Conservation (phyloP, 2,329 filamentous ascomycete genomes). For the Balansia obtecta region DNA sequence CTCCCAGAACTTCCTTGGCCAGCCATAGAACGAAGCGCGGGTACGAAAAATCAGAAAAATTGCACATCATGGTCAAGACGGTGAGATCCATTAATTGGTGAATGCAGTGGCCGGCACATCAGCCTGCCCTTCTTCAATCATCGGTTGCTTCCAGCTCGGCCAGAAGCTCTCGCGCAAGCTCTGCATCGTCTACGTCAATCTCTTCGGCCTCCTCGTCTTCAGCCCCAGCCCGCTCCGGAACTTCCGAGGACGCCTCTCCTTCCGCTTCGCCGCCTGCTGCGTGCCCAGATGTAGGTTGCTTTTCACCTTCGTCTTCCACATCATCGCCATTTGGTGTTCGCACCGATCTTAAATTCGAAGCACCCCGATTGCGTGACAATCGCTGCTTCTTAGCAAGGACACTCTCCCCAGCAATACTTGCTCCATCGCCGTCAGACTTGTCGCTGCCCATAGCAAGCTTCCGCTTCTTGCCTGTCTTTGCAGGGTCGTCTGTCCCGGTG, state of each 20-base stretch:
- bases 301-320: constrained; percentile 20
- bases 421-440: constrained; percentile 21
- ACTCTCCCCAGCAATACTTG: constrained; percentile 22
- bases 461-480: constrained; percentile 20
- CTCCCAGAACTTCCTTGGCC: neutral
- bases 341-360: constrained; percentile 34
- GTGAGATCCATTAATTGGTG: neutral
- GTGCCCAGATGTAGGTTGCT: constrained; percentile 28
- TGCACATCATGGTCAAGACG: no score
- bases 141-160: constrained; percentile 40
- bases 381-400: constrained; percentile 39
- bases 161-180: constrained; percentile 51
- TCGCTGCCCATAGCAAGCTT: constrained; percentile 19
- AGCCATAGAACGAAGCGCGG: neutral
- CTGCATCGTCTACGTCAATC: constrained; percentile 38
- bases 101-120: neutral
- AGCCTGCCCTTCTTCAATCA: constrained; percentile 8
- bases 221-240: constrained; percentile 11
- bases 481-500: constrained; percentile 14
- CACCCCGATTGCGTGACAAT: constrained; percentile 30
- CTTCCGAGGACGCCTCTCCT: neutral
- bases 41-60: neutral
- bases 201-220: constrained; percentile 20
- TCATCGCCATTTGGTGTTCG: constrained; percentile 27
- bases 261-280: constrained; percentile 13